Percentiles rank a stretch among this genome's conserved stretches.
These are phyloP conservation scores for Brassica carinata DNA, from an alignment of 345 rosid species.

Conservation along the genomic window DNA sequence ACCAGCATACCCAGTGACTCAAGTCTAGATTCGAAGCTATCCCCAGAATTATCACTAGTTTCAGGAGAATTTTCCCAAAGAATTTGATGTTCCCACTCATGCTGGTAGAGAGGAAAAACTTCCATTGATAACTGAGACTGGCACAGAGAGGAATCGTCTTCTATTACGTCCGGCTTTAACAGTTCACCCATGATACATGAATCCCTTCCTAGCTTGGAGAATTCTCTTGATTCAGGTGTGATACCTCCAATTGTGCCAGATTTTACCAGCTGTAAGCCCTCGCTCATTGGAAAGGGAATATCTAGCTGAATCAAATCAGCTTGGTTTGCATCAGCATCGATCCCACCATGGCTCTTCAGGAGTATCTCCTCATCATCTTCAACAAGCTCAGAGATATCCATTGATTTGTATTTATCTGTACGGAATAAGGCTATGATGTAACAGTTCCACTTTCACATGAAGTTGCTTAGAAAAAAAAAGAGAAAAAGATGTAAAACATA, in stretches of 20 bases:
- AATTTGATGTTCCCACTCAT: slow-evolving; percentile 87
- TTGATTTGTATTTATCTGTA: slow-evolving; percentile 62
- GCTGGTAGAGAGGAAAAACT: slow-evolving; percentile 81
- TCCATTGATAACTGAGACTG: slow-evolving; percentile 50
- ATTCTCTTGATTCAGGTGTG: slow-evolving; percentile 38
- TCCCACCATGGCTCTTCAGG: slow-evolving; percentile 58
- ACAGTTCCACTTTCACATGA: slow-evolving; percentile 3
- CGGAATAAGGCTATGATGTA: slow-evolving; percentile 31
- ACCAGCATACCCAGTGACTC: slow-evolving; percentile 42
- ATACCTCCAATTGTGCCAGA: slow-evolving; percentile 43
- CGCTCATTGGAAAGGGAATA: slow-evolving; percentile 41
- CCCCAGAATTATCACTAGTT: slow-evolving; percentile 45
- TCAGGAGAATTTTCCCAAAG: slow-evolving; percentile 77
- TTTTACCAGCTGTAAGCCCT: slow-evolving; percentile 44
- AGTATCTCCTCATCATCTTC: slow-evolving; percentile 92
- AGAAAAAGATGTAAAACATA: slow-evolving; percentile 9
- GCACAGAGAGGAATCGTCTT: slow-evolving; percentile 51
- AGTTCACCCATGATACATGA: slow-evolving; percentile 65
- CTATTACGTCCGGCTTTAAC: slow-evolving; percentile 52
- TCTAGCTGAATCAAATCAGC: slow-evolving; percentile 48
- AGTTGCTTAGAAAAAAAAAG: not conserved
- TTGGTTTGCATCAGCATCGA: slow-evolving; percentile 42
- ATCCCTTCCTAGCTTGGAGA: slow-evolving; percentile 46
- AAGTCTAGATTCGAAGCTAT: slow-evolving; percentile 48
- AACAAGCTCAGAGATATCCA: slow-evolving; percentile 63